Conservation (phyloP, 371 early-diverging fungal genomes). For the Blastocladiella emersonii region DNA sequence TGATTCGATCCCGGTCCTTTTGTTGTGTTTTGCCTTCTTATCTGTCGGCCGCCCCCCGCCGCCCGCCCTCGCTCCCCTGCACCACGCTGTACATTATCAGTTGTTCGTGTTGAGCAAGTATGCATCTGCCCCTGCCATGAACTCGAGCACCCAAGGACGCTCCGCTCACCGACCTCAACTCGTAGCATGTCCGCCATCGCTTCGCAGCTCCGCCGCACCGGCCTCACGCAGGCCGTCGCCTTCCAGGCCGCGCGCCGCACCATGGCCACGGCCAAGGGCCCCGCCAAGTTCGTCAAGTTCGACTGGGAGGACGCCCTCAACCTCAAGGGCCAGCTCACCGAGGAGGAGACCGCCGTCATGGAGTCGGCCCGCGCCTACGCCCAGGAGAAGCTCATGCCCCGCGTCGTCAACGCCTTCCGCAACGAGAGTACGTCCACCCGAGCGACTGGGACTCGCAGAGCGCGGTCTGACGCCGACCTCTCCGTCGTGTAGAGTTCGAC, state of each 20-base stretch:
- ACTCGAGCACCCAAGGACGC: too few relatives aligned
- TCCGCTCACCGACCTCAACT: too few relatives aligned
- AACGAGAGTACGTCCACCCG: constrained; percentile 69
- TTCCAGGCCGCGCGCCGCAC: background rate
- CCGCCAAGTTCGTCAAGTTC: constrained; percentile 38
- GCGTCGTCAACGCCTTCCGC: constrained; percentile 72
- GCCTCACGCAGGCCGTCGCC: background rate
- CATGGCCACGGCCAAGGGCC: background rate
- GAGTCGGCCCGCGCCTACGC: constrained; percentile 79
- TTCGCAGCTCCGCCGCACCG: background rate
- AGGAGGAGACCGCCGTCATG: constrained; percentile 70
- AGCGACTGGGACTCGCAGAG: too few relatives aligned
- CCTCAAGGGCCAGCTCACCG: constrained; percentile 69
- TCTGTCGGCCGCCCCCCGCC: too few relatives aligned
- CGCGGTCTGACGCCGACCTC: too few relatives aligned
- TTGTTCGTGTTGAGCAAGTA: too few relatives aligned
- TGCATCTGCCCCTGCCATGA: too few relatives aligned
- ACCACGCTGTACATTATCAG: too few relatives aligned
- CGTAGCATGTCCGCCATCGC: background rate
- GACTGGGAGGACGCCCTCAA: constrained; percentile 87
- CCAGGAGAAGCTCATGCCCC: constrained; percentile 73
- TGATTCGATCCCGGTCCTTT: too few relatives aligned
- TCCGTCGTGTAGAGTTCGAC: constrained; percentile 66
- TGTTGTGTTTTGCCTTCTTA: too few relatives aligned
- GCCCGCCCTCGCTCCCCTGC: too few relatives aligned